These are phyloP conservation scores for Nicotiana knightiana DNA, from an alignment of 257 asterid genomes.

Conservation along the genomic window DNA sequence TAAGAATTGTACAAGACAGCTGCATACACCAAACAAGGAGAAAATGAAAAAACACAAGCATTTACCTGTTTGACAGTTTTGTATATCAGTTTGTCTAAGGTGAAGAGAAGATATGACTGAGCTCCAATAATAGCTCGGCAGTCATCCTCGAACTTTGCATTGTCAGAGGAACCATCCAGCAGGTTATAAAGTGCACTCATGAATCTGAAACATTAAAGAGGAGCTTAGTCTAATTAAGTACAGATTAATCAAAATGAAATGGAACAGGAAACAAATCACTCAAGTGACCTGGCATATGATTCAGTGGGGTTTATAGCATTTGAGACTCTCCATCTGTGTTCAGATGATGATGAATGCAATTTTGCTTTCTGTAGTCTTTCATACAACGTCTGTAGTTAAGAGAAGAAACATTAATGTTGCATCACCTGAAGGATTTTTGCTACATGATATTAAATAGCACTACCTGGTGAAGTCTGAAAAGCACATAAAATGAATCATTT, in stretches of 20 bases:
- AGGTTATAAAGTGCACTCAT: constrained; percentile 69
- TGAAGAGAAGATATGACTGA: constrained; percentile 79
- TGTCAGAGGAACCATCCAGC: constrained; percentile 80
- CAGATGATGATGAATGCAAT: constrained; percentile 61
- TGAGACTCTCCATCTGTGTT: constrained; percentile 62
- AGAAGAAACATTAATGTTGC: constrained; percentile 16
- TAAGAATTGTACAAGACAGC: not conserved
- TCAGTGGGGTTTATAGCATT: constrained; percentile 45
- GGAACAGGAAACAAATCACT: constrained; percentile 3
- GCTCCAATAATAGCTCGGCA: constrained; percentile 89
- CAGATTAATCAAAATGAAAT: constrained; percentile 8
- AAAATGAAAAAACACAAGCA: constrained; percentile 3
- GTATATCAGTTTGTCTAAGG: constrained; percentile 87
- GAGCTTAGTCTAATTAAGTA: constrained; percentile 9
- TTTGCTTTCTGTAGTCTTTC: constrained; percentile 82
- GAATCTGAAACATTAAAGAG: constrained; percentile 49
- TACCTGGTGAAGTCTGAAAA: constrained; percentile 90
- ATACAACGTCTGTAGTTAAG: constrained; percentile 56
- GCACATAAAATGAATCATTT: constrained; percentile 74
- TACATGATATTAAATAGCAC: constrained; percentile 7
- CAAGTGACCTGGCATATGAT: constrained; percentile 61
- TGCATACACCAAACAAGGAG: not conserved
- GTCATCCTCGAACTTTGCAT: constrained; percentile 88
- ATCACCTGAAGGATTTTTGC: not conserved
- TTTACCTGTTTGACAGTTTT: constrained; percentile 83